Evolutionary conservation across 768 basidiomycete species (phyloP).

Genomic region (Tulasnella sp.): DNA sequence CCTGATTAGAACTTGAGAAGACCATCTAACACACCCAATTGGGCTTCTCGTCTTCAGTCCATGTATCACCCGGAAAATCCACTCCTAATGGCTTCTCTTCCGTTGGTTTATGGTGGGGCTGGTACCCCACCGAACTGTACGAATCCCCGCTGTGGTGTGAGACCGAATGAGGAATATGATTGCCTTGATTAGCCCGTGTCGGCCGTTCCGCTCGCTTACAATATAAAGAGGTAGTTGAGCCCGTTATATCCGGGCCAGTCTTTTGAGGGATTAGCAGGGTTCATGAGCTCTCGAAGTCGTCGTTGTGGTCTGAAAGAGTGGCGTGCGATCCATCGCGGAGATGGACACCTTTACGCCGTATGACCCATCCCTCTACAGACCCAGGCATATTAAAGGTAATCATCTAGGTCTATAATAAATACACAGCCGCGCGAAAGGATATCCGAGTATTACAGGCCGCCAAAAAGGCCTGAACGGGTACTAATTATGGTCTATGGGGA

Average conservation of each 20-base stretch:
- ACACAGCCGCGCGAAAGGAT: too few relatives aligned
- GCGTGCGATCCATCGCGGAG: not conserved
- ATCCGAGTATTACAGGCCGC: too few relatives aligned
- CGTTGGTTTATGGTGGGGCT: constrained; percentile 29
- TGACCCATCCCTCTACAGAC: too few relatives aligned
- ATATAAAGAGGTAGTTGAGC: constrained; percentile 43
- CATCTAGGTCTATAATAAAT: too few relatives aligned
- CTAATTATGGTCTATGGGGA: too few relatives aligned
- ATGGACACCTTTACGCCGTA: not conserved
- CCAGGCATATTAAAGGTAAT: too few relatives aligned
- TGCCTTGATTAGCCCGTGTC: not conserved
- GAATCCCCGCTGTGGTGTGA: constrained; percentile 48
- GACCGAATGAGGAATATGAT: not conserved
- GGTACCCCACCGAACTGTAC: constrained; percentile 41
- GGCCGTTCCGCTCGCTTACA: constrained; percentile 35
- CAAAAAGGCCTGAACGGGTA: too few relatives aligned
- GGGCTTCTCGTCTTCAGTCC: constrained; percentile 39
- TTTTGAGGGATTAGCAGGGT: not conserved
- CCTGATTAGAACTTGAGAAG: constrained; percentile 34
- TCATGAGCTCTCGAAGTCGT: not conserved
- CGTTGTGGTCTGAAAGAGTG: not conserved
- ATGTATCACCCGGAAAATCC: constrained; percentile 44
- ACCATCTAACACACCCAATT: constrained; percentile 62
- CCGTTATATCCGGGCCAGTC: constrained; percentile 41
- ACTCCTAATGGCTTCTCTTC: constrained; percentile 43